Evolutionary conservation across 176 grass and related monocot genomes (phyloP).

Genomic region (Tuctoria greenei): DNA sequence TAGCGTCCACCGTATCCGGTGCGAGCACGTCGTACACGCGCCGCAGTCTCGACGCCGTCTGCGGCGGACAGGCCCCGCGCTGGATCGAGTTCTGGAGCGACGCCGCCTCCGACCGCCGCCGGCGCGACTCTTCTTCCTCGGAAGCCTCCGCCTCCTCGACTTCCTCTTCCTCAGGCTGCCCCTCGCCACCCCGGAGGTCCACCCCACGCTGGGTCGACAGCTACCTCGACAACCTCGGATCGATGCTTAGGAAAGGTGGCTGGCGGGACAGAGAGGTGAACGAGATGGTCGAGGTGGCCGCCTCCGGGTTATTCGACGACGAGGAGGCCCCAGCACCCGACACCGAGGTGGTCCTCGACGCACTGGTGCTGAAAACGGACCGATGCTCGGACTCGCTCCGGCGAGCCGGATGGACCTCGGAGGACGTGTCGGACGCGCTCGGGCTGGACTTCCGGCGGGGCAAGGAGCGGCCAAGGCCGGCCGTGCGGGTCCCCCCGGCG

Average conservation of each 20-base stretch:
- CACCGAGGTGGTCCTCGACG: constrained; percentile 62
- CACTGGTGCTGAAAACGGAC: constrained; percentile 64
- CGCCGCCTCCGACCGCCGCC: constrained; percentile 76
- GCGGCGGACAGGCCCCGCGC: constrained; percentile 57
- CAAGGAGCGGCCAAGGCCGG: constrained; percentile 15
- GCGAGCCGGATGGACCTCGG: constrained; percentile 81
- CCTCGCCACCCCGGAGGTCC: constrained; percentile 32
- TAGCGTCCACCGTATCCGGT: not conserved
- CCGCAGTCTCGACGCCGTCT: constrained; percentile 74
- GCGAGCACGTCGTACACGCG: constrained; percentile 43
- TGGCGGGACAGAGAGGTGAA: constrained; percentile 84
- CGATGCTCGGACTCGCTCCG: constrained; percentile 82
- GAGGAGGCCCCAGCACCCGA: constrained; percentile 48
- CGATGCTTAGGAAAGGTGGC: constrained; percentile 68
- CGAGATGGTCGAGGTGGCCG: constrained; percentile 70
- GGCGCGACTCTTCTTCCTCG: constrained; percentile 85
- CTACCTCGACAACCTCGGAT: constrained; percentile 78
- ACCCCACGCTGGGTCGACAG: constrained; percentile 69
- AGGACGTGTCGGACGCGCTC: constrained; percentile 87
- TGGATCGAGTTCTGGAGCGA: constrained; percentile 99
- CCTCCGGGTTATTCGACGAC: constrained; percentile 67
- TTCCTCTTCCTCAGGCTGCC: constrained; percentile 35
- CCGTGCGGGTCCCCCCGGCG: constrained; percentile 60
- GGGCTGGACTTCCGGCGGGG: constrained; percentile 50
- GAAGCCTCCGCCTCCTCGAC: constrained; percentile 50